These are phyloP conservation scores for Aspergillus quadricinctus DNA, from an alignment of 2,329 filamentous ascomycete species.

Conservation along the genomic window DNA sequence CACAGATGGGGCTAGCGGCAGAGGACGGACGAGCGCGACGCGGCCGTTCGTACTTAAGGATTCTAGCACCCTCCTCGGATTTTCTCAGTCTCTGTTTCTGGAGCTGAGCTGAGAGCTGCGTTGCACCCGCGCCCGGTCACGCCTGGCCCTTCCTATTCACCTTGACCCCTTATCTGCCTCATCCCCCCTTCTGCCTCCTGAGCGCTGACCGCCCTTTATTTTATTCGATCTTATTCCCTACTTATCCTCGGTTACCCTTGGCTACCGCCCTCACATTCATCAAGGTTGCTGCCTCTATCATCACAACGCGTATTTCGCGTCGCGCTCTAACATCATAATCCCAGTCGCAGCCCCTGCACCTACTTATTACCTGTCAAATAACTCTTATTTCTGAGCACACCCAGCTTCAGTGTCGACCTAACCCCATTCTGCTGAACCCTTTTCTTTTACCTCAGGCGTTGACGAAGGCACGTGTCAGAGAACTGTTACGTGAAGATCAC, in stretches of 20 bases:
- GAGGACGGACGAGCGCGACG: conserved; percentile 29
- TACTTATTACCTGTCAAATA: conserved; percentile 4
- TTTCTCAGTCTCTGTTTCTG: conserved; percentile 37
- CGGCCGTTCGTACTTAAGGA: conserved; percentile 39
- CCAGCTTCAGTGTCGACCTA: background rate
- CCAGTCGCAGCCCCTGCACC: conserved; percentile 17
- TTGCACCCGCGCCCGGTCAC: conserved; percentile 16
- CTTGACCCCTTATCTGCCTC: background rate
- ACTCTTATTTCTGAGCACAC: background rate
- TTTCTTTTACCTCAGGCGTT: conserved; percentile 11
- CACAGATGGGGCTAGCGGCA: conserved; percentile 35
- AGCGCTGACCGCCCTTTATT: conserved; percentile 12
- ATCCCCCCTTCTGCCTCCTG: background rate
- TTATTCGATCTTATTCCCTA: conserved; percentile 9
- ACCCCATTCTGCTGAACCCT: background rate
- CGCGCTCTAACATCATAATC: conserved; percentile 14
- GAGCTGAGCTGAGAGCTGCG: conserved; percentile 27
- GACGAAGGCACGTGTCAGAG: conserved; percentile 11
- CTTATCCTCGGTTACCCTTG: conserved; percentile 5
- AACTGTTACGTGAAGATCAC: conserved; percentile 12
- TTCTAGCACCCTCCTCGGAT: conserved; percentile 38
- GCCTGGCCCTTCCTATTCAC: conserved; percentile 14
- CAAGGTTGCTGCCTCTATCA: conserved; percentile 1
- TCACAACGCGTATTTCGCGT: conserved; percentile 21
- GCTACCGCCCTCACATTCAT: conserved; percentile 1